phyloP scores from a whole-genome alignment of 352 stramenopile species.

The Phytopythium mirpurense region DNA sequence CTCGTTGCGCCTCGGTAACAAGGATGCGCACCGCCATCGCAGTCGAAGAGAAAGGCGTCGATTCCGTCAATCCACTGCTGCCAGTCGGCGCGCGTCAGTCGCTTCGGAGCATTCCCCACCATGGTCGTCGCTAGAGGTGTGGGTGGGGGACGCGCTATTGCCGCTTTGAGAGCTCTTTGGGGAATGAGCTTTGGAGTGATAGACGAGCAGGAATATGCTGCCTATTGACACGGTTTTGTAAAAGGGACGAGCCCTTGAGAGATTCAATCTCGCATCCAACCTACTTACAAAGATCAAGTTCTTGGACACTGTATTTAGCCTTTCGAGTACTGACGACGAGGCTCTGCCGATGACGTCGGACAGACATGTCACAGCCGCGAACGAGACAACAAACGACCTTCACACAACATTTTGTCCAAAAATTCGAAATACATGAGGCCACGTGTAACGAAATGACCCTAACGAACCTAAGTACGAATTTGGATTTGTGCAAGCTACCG shows the following conservation, averaged over 20 bases:
- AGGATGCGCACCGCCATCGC: constrained; percentile 53
- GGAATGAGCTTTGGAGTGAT: constrained; percentile 1
- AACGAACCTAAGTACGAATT: too few relatives aligned
- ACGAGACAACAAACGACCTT: background rate
- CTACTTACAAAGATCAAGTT: background rate
- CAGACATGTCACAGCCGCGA: background rate
- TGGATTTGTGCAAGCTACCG: too few relatives aligned
- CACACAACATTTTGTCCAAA: too few relatives aligned
- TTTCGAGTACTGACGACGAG: background rate
- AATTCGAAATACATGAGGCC: too few relatives aligned
- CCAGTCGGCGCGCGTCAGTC: constrained; percentile 32
- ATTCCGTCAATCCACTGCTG: constrained; percentile 55
- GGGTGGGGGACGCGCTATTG: too few relatives aligned
- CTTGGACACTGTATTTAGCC: background rate
- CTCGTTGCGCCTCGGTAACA: background rate
- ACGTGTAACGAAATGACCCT: too few relatives aligned
- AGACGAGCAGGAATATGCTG: too few relatives aligned
- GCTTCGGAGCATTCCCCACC: constrained; percentile 24
- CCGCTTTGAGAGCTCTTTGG: constrained; percentile 5
- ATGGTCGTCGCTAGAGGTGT: background rate
- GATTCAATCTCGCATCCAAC: constrained; percentile 1
- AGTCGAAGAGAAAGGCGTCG: constrained; percentile 80
- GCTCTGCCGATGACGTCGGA: background rate
- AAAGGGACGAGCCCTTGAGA: background rate
- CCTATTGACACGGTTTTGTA: background rate